These are phyloP conservation scores for Rhipidocladum racemiflorum DNA, from an alignment of 176 grass and related monocot genomes.

Conservation along the genomic window DNA sequence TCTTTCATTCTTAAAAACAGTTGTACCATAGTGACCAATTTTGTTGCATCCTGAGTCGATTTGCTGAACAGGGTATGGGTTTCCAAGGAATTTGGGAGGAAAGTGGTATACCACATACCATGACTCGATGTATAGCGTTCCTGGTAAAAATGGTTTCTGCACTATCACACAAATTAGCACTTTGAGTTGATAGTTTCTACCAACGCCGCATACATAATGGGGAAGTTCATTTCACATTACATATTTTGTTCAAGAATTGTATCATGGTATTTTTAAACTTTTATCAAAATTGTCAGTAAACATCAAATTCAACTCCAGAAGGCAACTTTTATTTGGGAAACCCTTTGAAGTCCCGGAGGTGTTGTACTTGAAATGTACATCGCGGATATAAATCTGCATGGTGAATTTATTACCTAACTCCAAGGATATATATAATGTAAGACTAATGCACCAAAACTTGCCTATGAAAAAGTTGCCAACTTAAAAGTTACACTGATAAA, in stretches of 20 bases:
- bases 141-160: not conserved
- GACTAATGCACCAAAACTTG: constrained; percentile 7
- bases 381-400: not conserved
- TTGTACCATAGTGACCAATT: not conserved
- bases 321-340: not conserved
- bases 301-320: not conserved
- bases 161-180: not conserved
- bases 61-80: not conserved
- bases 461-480: not conserved
- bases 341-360: not conserved
- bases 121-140: not conserved
- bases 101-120: not conserved
- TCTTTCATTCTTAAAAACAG: not conserved
- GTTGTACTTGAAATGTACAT: not conserved
- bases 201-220: not conserved
- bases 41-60: not conserved
- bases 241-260: not conserved
- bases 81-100: not conserved
- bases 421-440: not conserved
- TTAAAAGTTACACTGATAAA: not conserved
- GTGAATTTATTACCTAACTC: not conserved
- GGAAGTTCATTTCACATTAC: not conserved
- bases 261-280: not conserved
- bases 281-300: not conserved
- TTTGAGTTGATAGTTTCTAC: not conserved